Conservation (phyloP, 1,139 yeast species). For the Pichia kudriavzevii region DNA sequence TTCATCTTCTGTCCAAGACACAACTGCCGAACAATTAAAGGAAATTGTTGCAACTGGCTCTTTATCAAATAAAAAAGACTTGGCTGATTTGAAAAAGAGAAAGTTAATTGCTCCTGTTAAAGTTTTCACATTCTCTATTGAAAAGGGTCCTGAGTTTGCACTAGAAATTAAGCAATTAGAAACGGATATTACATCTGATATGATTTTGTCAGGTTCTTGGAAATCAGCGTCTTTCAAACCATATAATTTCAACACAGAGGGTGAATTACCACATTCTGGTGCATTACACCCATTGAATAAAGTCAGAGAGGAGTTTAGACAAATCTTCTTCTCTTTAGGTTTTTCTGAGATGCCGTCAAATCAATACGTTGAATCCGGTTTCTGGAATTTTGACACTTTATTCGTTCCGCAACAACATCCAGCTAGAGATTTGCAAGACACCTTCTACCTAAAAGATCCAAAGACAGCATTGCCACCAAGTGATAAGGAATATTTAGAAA, state of each 20-base stretch:
- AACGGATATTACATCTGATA: constrained; percentile 90
- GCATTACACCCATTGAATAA: constrained; percentile 94
- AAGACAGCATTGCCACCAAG: constrained; percentile 68
- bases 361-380: constrained; percentile 95
- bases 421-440: constrained; percentile 97
- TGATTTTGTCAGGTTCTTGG: constrained; percentile 80
- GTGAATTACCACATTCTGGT: constrained; percentile 78
- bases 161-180: constrained; percentile 73
- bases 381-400: constrained; percentile 97
- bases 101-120: constrained; percentile 71
- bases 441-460: constrained; percentile 95
- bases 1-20: constrained; percentile 48
- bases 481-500: constrained; percentile 70
- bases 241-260: constrained; percentile 93
- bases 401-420: constrained; percentile 99
- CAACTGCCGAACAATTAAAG: constrained; percentile 57
- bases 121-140: constrained; percentile 64
- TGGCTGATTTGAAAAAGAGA: constrained; percentile 87
- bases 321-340: constrained; percentile 95
- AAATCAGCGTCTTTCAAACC: constrained; percentile 81
- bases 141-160: constrained; percentile 79
- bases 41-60: constrained; percentile 53
- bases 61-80: constrained; percentile 44
- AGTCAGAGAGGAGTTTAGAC: constrained; percentile 96
- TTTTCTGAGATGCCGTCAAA: constrained; percentile 98